Evolutionary conservation across 352 stramenopile genomes (phyloP), one percentile per base, ranked within the genome.

Genomic region (Phytophthora niederhauseri): DNA sequence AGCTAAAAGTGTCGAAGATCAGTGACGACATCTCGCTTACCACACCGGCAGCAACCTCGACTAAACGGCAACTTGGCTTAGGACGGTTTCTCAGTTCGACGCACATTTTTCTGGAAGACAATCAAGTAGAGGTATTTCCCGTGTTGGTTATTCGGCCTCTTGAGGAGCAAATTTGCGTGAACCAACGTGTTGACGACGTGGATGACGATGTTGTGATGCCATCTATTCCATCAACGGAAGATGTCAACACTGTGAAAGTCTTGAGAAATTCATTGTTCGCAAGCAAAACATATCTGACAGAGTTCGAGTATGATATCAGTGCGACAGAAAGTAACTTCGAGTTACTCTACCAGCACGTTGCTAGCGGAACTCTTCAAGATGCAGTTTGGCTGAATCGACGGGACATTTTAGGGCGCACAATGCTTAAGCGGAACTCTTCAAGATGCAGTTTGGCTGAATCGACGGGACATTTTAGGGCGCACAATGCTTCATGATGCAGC

Each of bases 101-200:
- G 0, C 81, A 77, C 28, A 77, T 91, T 53, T 75, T 67, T 4
- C 63, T 91, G 4, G 73, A 87, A 49, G 76, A 82, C 17, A 77
- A 87, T 30, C 66, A 91, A 59, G 77, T 91, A 14, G 83, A 91
- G 61, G 83, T 90, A 5, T 91, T 89, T 43, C 83, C 83, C 8
- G 80, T 90, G 14, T 62, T 91, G 52, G 38, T 86, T 30, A 78
- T 91, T 68, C 81, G 79, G 19, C 81, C 83, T 6, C 45, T 76
- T 11, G 78, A 76, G 22, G 61, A 79, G 2, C 50, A 75, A 14
- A 28, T 84, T 26, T 66, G 74, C 20, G 55, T 87, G 9, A 66
- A 53, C 22, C 30, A 62, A 2, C 6, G 12, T 56, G 34, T 14
- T 28, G 12, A 46, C 38, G 53, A 49, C 7, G 28, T 53, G 9